Base-by-base conservation (phyloP, 1,284 basidiomycete species). In the Rhodotorula sp. region DNA sequence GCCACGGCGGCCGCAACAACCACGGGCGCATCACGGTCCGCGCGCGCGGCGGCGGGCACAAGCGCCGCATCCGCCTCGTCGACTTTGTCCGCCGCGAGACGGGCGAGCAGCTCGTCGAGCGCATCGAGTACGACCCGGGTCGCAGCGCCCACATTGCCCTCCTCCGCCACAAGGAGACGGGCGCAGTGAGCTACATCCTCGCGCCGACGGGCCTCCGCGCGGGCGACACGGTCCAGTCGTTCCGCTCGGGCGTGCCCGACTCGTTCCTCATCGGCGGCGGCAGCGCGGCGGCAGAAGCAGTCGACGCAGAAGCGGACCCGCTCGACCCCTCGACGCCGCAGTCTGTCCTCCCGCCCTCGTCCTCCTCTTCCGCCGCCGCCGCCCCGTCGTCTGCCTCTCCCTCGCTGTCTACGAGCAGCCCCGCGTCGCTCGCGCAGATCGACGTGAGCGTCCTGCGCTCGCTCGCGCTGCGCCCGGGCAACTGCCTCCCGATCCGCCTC, bases 51-150 rank as follows among this genome's bases (percentile, higher is more conserved):
- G 96, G 97, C 19, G 97, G 97, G 2, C 94, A 97, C 84, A 88
- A 87, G 75, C 88, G 90, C 68, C 88, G 97, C 52, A 88, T 97
- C 74, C 88, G 97, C 44, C 85, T 90, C 55, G 84, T 99, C 70
- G 97, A 99, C 83, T 99, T 97, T 80, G 85, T 87, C 66, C 88
- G 92, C 62, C 83, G 82, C 61, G 88, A 90, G 74, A 82, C 87
- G 0, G 96, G 96, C 12, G 85, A 90, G 55, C 91, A 93, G 80
- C 89, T 93, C 76, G 94, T 98, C 56, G 86, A 96, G 21, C 88
- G 95, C 56, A 91, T 99, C 78, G 96, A 99, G 83, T 99, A 97
- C 81, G 96, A 99, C 84, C 96, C 96, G 0, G 91, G 92, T 46
- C 87, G 96, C 62, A 91, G 90, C 56, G 93, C 92, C 7, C 97